Base-by-base conservation (phyloP, 1,139 yeast genomes). In the Yamadazyma siamensis region DNA sequence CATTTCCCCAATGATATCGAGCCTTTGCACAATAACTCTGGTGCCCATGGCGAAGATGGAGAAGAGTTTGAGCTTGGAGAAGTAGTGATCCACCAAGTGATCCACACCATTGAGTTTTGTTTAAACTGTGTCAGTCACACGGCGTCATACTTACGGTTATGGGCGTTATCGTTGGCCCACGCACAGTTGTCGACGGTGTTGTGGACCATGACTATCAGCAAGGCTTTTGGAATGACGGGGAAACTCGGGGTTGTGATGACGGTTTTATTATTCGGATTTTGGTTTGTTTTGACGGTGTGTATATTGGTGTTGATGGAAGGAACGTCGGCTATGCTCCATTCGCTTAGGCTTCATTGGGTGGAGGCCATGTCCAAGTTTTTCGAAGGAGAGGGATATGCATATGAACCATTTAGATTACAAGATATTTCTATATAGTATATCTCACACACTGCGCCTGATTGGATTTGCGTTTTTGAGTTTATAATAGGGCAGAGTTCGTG, bases 321-420 rank as follows among this genome's bases (percentile, higher is more conserved):
- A 32, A 94, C 98, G 0, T 85, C 95, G 25, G 98, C 98, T 17
- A 94, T 94, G 98, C 73, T 94, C 50, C 99, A 94, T 61, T 85
- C 96, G 15, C 73, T 94, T 49, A 84, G 98, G 60, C 67, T 91
- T 52, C 98, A 91, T 57, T 91, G 99, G 99, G 98, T 94, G 34
- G 99, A 94, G 61, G 89, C 96, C 19, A 94, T 94, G 97, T 88
- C 96, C 29, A 94, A 94, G 63, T 94, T 86, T 57, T 94, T 91
- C 50, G 87, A 84, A 49, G 98, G 98, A 46, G 97, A 91, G 53
- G 98, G 98, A 31, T 73, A 80, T 39, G 78, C 87, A 1, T 91
- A 86, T 55, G 80, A 77, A 40, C 98, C 98, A 19, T 89, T 87
- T 53, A 62, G 76, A 7, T 85, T 88, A 20, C 15, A 15, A 12